Percentiles rank a stretch among this genome's conserved stretches.
Conservation (phyloP, 129 eudicot species). For the Tanacetum coccineum region DNA sequence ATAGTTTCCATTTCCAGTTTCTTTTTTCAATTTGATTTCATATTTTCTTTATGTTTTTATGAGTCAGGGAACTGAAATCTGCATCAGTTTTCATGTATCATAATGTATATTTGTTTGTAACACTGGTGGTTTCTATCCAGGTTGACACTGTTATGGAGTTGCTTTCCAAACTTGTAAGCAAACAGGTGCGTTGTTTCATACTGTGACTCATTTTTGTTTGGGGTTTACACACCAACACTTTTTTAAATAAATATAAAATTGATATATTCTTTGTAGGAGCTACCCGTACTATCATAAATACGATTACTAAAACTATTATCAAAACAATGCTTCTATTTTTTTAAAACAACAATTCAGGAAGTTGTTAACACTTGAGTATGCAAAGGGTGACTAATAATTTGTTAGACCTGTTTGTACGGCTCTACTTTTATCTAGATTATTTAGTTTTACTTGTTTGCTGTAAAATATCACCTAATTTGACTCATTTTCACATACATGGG, state of each 20-base stretch:
- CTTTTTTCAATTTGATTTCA: not conserved
- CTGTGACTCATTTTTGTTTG: not conserved
- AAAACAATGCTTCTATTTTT: not conserved
- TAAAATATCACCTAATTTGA: not conserved
- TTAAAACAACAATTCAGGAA: not conserved
- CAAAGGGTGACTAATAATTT: not conserved
- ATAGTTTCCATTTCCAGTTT: no score
- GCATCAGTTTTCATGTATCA: not conserved
- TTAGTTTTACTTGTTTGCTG: not conserved
- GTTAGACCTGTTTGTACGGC: not conserved
- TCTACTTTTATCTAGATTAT: not conserved
- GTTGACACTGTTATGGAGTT: conserved; percentile 94
- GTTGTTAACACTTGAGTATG: not conserved
- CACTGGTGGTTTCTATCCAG: conserved; percentile 34
- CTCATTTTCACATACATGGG: not conserved
- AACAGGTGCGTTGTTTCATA: conserved; percentile 57
- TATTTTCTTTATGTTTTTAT: not conserved
- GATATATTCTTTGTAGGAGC: no score
- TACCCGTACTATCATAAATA: not conserved
- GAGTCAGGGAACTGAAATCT: not conserved
- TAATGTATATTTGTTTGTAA: conserved; percentile 17
- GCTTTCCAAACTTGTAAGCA: conserved; percentile 75
- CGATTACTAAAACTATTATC: not conserved
- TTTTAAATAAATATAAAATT: no score
- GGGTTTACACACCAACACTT: not conserved